These are phyloP conservation scores for Pythium myriotylum DNA, from an alignment of 352 stramenopile species.

Conservation along the genomic window DNA sequence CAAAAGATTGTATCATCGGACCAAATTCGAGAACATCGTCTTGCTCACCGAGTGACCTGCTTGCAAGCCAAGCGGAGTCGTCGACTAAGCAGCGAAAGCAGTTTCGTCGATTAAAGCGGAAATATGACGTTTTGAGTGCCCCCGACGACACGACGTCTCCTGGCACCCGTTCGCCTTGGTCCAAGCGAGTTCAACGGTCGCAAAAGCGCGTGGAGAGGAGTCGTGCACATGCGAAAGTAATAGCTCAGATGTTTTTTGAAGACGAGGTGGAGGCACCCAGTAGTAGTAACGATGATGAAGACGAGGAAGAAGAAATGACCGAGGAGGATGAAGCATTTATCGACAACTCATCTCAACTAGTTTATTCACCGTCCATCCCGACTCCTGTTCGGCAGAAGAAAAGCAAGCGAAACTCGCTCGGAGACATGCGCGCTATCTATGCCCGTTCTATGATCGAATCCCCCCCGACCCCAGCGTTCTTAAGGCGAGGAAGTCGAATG, in stretches of 20 bases:
- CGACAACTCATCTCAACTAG: slow-evolving; percentile 78
- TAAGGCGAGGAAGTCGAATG: slow-evolving; percentile 39
- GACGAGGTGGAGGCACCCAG: slow-evolving; percentile 62
- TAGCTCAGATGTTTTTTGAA: slow-evolving; percentile 69
- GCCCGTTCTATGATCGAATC: slow-evolving; percentile 69
- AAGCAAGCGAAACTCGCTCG: slow-evolving; percentile 30
- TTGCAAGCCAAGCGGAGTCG: slow-evolving; percentile 50
- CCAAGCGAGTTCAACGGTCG: slow-evolving; percentile 62
- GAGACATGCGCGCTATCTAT: slow-evolving; percentile 82
- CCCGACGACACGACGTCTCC: background rate
- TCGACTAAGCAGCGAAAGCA: slow-evolving; percentile 60
- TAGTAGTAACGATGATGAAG: slow-evolving; percentile 45
- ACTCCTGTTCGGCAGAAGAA: slow-evolving; percentile 24
- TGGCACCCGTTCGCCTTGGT: slow-evolving; percentile 45
- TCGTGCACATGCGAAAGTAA: slow-evolving; percentile 13
- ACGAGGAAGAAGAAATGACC: slow-evolving; percentile 65
- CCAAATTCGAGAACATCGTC: slow-evolving; percentile 12
- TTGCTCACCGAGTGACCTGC: slow-evolving; percentile 46
- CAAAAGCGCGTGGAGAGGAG: slow-evolving; percentile 34
- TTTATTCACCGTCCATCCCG: slow-evolving; percentile 57
- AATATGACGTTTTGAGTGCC: slow-evolving; percentile 45
- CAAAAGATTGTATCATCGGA: slow-evolving; percentile 8
- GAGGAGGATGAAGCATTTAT: slow-evolving; percentile 75
- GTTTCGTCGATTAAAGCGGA: slow-evolving; percentile 71
- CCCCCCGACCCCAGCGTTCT: slow-evolving; percentile 36